phyloP scores from a whole-genome alignment of 2,329 filamentous ascomycete genomes.

The Daldinia sp. region DNA sequence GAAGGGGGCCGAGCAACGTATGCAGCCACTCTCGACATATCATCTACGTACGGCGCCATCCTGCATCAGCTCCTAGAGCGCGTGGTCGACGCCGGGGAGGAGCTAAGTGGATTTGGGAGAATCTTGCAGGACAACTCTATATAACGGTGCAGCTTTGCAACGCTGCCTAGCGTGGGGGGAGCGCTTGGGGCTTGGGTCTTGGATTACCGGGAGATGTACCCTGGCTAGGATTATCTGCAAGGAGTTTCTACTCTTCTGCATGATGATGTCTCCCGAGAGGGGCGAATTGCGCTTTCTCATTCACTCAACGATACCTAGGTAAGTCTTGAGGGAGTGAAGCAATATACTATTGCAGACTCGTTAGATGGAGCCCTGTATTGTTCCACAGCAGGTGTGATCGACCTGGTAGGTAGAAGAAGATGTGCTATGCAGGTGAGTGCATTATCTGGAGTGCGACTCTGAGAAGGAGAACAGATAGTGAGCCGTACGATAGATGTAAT shows the following conservation, averaged over 20 bases:
- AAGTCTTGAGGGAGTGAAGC: conserved; percentile 18
- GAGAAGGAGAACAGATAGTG: conserved; percentile 25
- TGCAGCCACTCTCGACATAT: conserved; percentile 36
- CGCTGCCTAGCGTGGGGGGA: conserved; percentile 42
- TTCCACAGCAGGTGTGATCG: conserved; percentile 35
- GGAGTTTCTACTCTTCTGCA: conserved; percentile 35
- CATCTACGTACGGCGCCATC: conserved; percentile 33
- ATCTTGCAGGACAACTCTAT: conserved; percentile 41
- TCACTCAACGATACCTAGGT: conserved; percentile 29
- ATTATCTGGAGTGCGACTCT: conserved; percentile 32
- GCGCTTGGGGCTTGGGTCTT: conserved; percentile 8
- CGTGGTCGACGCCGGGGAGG: conserved; percentile 30
- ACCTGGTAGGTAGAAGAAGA: conserved; percentile 28
- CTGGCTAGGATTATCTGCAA: conserved; percentile 31
- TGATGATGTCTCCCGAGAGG: conserved; percentile 38
- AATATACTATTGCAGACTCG: conserved; percentile 25
- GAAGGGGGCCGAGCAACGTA: conserved; percentile 29
- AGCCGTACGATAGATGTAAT: conserved; percentile 26
- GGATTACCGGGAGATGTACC: conserved; percentile 37
- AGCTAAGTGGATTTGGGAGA: conserved; percentile 42
- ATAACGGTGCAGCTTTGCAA: conserved; percentile 36
- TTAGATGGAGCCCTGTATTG: conserved; percentile 14
- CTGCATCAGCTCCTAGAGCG: conserved; percentile 29
- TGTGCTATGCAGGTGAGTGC: conserved; percentile 35
- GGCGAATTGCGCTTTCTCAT: conserved; percentile 18